Base-by-base conservation (phyloP, 106 monocot genomes). In the Dendrobium catenatum region DNA sequence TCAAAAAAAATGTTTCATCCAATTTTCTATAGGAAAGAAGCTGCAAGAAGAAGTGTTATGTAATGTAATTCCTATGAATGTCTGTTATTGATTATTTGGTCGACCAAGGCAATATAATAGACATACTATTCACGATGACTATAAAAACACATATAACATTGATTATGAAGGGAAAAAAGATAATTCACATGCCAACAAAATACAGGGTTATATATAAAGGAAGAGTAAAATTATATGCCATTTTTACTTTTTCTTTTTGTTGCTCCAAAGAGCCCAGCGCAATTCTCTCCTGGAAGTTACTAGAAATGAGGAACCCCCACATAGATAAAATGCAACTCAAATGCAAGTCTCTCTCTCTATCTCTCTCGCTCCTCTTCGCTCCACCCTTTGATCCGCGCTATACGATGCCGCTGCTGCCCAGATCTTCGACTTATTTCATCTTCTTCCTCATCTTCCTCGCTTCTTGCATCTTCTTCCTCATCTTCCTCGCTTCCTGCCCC, bases 401-500 rank as follows among this genome's bases (percentile, higher is more conserved):
- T 74, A 42, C 42, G 73, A 76, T 76, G 76, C 42, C n/a, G 76
- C 42, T 9, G 42, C 44, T 26, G 22, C 48, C 76, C 22, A 76
- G 76, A 76, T 76, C 76, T 48, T 0, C 8, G 48, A 27, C 13
- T 2, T 46, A 48, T n/a, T 10, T 41, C 48, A 26, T 13, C 11
- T 27, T 76, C 29, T 1, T 29, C 29, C 29, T 29, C 29, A 29
- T 29, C 29, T 29, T 29, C 29, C 29, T 29, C 29, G 29, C 29
- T 29, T 29, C 29, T 29, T 29, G 0, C 29, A 29, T 29, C 29
- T 29, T 29, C 76, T 26, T 76, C 79, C 40, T 83, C 9, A 9
- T 82, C 75, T n/a, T 79, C 73, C 51, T 42, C 54, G 15, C 72
- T 54, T n/a, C 61, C 24, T n/a, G 66, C 6, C 59, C 81, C 46